phyloP scores from a whole-genome alignment of 2,329 filamentous ascomycete species.

The Phoma sp. region DNA sequence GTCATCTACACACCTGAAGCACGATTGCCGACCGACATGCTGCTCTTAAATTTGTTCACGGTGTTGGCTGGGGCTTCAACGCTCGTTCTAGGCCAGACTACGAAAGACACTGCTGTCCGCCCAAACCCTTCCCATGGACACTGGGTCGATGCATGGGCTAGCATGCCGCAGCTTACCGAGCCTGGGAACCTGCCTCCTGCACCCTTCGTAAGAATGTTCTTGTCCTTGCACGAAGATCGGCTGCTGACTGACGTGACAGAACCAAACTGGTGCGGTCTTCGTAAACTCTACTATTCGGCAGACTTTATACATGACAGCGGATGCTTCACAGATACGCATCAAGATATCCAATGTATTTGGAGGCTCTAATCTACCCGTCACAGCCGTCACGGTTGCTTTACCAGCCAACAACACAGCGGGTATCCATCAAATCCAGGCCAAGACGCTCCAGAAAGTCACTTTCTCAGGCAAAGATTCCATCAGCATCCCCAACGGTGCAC shows the following conservation, averaged over 20 bases:
- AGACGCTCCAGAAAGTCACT: conserved; percentile 61
- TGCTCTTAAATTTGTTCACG: conserved; percentile 4
- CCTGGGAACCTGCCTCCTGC: conserved; percentile 65
- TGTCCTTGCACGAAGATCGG: background rate
- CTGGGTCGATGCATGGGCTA: conserved; percentile 69
- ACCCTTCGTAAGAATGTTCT: conserved; percentile 55
- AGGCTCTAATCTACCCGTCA: conserved; percentile 64
- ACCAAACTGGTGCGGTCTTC: conserved; percentile 62
- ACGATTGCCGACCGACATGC: background rate
- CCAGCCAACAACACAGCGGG: conserved; percentile 62
- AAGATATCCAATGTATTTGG: conserved; percentile 72
- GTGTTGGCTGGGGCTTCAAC: conserved; percentile 3
- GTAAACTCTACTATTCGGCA: conserved; percentile 69
- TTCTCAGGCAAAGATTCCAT: conserved; percentile 63
- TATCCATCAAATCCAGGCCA: conserved; percentile 58
- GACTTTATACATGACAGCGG: conserved; percentile 66
- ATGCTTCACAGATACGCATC: conserved; percentile 63
- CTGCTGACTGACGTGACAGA: conserved; percentile 47
- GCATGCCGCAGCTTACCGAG: conserved; percentile 71
- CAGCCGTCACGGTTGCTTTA: conserved; percentile 63
- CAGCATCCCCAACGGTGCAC: conserved; percentile 61
- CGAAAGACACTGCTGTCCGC: background rate
- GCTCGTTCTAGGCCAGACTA: background rate
- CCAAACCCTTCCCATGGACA: conserved; percentile 47
- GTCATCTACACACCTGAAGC: background rate